Conservation (phyloP, 2,329 filamentous ascomycete genomes). For the Stromatinia cepivora region DNA sequence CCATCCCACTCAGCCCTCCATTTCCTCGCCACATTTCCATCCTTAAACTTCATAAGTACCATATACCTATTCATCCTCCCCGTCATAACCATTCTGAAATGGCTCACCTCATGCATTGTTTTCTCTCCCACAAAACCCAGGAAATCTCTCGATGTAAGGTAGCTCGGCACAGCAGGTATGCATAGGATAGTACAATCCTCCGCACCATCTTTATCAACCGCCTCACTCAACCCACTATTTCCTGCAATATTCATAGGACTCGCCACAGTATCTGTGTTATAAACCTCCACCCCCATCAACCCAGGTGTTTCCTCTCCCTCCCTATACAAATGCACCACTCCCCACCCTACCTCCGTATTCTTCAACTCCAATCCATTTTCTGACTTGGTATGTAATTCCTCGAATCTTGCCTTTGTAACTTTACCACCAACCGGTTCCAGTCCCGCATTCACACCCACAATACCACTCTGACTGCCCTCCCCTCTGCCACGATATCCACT, state of each 20-base stretch:
- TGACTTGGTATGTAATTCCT: constrained; percentile 48
- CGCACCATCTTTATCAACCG: constrained; percentile 42
- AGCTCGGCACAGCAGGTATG: constrained; percentile 91
- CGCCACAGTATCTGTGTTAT: constrained; percentile 23
- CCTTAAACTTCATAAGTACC: constrained; percentile 91
- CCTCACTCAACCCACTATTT: constrained; percentile 35
- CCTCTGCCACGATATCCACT: constrained; percentile 49
- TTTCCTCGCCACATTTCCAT: constrained; percentile 67
- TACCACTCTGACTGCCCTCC: constrained; percentile 37
- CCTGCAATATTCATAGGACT: constrained; percentile 27
- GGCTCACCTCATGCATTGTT: constrained; percentile 82
- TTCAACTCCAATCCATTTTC: constrained; percentile 54
- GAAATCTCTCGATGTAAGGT: constrained; percentile 88
- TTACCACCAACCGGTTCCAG: constrained; percentile 50
- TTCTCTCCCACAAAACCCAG: constrained; percentile 87
- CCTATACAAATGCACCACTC: constrained; percentile 89
- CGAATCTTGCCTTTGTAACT: constrained; percentile 79
- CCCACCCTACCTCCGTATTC: constrained; percentile 82
- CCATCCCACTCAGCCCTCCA: constrained; percentile 92
- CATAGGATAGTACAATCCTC: constrained; percentile 81
- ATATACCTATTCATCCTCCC: constrained; percentile 88
- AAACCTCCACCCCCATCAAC: constrained; percentile 48
- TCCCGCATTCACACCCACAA: constrained; percentile 34
- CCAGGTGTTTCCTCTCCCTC: constrained; percentile 74
- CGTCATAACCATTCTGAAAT: constrained; percentile 93